Evolutionary conservation across 192 early-diverging fungal genomes (phyloP).

Genomic region (Umbelopsis sp.): DNA sequence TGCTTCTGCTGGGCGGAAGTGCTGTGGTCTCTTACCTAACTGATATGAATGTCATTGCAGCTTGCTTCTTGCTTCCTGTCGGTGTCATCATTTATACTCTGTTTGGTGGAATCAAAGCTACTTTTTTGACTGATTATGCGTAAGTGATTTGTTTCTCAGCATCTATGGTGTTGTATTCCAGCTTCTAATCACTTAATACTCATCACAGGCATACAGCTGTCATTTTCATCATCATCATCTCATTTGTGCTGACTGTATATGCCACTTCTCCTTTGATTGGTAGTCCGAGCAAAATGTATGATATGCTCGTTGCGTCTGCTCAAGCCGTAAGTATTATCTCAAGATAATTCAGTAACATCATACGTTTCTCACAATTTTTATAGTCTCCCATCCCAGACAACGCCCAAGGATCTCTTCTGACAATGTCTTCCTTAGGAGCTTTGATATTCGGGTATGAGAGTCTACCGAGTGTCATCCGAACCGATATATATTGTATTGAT

Average conservation of each 20-base stretch:
- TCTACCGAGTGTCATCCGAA: too few species aligned
- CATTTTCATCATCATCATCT: constrained; percentile 70
- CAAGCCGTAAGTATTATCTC: background rate
- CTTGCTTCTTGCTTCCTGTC: constrained; percentile 67
- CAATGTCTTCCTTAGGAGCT: constrained; percentile 65
- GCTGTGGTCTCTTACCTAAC: constrained; percentile 68
- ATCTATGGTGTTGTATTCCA: background rate
- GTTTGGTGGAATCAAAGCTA: constrained; percentile 75
- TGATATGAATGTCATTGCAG: constrained; percentile 65
- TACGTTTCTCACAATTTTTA: background rate
- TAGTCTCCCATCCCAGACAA: constrained; percentile 62
- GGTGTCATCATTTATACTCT: constrained; percentile 70
- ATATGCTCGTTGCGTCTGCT: constrained; percentile 59
- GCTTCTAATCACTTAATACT: background rate
- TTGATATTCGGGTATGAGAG: constrained; percentile 58
- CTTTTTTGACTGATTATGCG: constrained; percentile 72
- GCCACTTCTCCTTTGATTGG: constrained; percentile 61
- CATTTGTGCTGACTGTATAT: constrained; percentile 73
- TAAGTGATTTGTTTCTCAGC: background rate
- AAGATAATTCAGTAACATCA: background rate
- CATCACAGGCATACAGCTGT: constrained; percentile 59
- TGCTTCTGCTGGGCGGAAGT: constrained; percentile 71
- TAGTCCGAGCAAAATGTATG: constrained; percentile 67
- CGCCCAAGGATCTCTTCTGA: constrained; percentile 60
- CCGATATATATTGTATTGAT: background rate